phyloP scores from a whole-genome alignment of 78 protist species.

The Dictyostelium discoideum region DNA sequence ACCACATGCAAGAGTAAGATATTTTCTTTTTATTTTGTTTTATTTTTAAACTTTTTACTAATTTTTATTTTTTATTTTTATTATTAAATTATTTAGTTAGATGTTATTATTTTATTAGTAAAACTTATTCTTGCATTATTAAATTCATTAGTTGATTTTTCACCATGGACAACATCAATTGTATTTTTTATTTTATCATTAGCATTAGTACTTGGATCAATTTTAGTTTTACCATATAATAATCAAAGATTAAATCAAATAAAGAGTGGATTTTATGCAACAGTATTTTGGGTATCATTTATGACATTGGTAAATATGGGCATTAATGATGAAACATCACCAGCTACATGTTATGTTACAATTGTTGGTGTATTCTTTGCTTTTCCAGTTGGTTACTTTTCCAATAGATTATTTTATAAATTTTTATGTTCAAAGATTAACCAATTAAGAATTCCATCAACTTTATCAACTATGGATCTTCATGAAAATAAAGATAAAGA shows the following conservation, averaged over 20 bases:
- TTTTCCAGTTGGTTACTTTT: slow-evolving; percentile 37
- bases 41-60: neutral
- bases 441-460: neutral
- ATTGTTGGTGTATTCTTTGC: slow-evolving; percentile 34
- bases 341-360: slow-evolving; percentile 25
- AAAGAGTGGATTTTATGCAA: slow-evolving; percentile 52
- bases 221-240: slow-evolving; percentile 42
- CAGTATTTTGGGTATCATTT: slow-evolving; percentile 51
- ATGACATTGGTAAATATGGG: slow-evolving; percentile 9
- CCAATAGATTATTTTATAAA: neutral
- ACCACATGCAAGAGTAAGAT: slow-evolving; percentile 75
- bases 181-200: slow-evolving; percentile 16
- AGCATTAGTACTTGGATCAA: slow-evolving; percentile 40
- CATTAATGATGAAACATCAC: neutral
- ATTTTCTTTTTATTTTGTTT: neutral
- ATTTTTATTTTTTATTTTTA: neutral
- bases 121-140: slow-evolving; percentile 59
- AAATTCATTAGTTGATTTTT: neutral
- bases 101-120: slow-evolving; percentile 31
- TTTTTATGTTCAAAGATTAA: neutral
- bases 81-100: slow-evolving; percentile 8
- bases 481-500: neutral
- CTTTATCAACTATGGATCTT: neutral
- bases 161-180: slow-evolving; percentile 43
- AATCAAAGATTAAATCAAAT: slow-evolving; percentile 65